Evolutionary conservation across 2,329 filamentous ascomycete species (phyloP).

Genomic region (Cercospora beticola): DNA sequence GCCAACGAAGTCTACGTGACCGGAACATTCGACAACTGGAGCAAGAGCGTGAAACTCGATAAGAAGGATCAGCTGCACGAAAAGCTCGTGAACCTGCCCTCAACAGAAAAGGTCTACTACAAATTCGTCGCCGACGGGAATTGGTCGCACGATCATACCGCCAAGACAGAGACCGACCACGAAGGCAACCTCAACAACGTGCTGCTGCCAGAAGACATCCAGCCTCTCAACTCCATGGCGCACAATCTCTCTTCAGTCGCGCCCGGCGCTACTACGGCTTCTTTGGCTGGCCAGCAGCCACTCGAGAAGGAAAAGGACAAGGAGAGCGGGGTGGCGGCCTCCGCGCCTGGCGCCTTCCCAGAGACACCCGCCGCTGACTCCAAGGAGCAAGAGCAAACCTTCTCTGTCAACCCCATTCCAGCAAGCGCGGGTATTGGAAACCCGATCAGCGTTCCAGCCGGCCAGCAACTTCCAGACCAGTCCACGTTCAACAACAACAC

Average conservation of each 20-base stretch:
- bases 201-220: conserved; percentile 71
- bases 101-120: conserved; percentile 75
- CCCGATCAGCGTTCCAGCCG: conserved; percentile 73
- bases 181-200: conserved; percentile 92
- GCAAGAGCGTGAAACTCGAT: conserved; percentile 78
- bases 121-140: conserved; percentile 97
- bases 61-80: conserved; percentile 71
- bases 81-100: conserved; percentile 75
- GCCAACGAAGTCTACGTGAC: conserved; percentile 91
- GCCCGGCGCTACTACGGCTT: conserved; percentile 69
- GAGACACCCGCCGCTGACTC: conserved; percentile 60
- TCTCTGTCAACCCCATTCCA: conserved; percentile 61
- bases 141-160: conserved; percentile 81
- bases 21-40: conserved; percentile 93
- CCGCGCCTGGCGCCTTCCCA: conserved; percentile 67
- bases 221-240: conserved; percentile 47
- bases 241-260: conserved; percentile 59
- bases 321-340: conserved; percentile 17
- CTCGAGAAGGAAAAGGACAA: conserved; percentile 44
- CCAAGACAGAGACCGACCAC: conserved; percentile 78
- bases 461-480: conserved; percentile 74
- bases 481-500: conserved; percentile 66
- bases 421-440: conserved; percentile 65
- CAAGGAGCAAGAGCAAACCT: conserved; percentile 37
- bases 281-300: conserved; percentile 66